Conservation (phyloP, 257 asterid genomes). For the Solanum tarijense region DNA sequence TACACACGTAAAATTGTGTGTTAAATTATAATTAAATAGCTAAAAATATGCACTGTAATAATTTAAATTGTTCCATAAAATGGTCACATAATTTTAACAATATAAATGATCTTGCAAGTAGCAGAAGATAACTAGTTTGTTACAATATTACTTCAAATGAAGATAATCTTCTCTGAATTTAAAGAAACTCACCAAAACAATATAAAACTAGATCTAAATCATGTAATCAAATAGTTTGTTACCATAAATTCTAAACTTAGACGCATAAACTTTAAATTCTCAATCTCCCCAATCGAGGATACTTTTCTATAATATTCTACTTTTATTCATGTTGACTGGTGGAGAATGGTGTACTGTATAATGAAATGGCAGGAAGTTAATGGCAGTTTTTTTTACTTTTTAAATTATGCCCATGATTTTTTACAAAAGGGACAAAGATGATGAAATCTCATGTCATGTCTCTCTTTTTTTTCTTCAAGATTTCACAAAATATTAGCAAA, state of each 20-base stretch:
- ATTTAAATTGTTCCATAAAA: not conserved
- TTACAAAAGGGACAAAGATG: not conserved
- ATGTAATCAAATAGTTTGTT: not conserved
- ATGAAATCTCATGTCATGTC: not conserved
- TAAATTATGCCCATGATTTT: not conserved
- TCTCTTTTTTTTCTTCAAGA: not conserved
- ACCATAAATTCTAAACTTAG: not conserved
- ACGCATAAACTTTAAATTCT: not conserved
- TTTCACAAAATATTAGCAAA: not conserved
- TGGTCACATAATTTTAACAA: not conserved
- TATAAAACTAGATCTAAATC: not conserved
- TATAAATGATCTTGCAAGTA: not conserved
- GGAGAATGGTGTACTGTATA: not conserved
- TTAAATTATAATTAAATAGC: not conserved
- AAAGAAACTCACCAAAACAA: not conserved
- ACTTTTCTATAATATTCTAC: too few species aligned
- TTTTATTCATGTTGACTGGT: not conserved
- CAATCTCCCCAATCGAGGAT: not conserved
- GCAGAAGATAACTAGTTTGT: not conserved
- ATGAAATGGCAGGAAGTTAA: not conserved
- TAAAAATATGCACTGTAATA: not conserved
- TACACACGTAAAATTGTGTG: rapidly evolving
- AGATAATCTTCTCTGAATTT: not conserved
- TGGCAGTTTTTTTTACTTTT: not conserved
- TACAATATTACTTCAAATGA: not conserved